phyloP scores from a whole-genome alignment of 306 rosid genomes.

The Lathyrus aphaca region DNA sequence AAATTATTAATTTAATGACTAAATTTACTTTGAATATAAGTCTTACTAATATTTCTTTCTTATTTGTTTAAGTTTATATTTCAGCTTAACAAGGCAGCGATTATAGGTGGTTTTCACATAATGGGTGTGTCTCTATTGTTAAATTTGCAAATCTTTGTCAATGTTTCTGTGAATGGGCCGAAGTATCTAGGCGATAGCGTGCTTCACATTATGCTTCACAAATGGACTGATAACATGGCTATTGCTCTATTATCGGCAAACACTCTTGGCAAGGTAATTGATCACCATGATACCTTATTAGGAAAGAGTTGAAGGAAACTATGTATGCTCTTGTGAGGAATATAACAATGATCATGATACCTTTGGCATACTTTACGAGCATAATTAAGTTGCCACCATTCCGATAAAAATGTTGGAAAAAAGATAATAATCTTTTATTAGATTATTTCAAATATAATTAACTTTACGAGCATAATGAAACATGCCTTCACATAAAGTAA shows the following conservation, averaged over 20 bases:
- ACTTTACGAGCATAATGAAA: no score
- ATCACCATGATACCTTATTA: constrained; percentile 38
- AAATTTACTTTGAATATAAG: neutral
- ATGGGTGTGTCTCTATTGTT: constrained; percentile 72
- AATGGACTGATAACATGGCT: constrained; percentile 90
- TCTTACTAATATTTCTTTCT: no score
- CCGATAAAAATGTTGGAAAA: constrained; percentile 60
- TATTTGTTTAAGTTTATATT: no score
- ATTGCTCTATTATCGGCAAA: constrained; percentile 89
- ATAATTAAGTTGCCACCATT: constrained; percentile 61
- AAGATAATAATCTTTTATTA: no score
- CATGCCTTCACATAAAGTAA: no score
- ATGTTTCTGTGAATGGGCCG: constrained; percentile 76
- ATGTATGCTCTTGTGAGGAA: constrained; percentile 62
- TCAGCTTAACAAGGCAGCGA: no score
- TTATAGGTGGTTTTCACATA: neutral
- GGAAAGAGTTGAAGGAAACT: constrained; percentile 64
- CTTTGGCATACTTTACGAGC: constrained; percentile 66
- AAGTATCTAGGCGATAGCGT: constrained; percentile 68
- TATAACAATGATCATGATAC: constrained; percentile 54
- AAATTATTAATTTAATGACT: no score
- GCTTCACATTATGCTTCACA: constrained; percentile 73
- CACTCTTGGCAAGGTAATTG: constrained; percentile 76
- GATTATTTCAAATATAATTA: no score
- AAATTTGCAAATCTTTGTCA: constrained; percentile 67